Percentiles rank a stretch among this genome's conserved stretches.
These are phyloP conservation scores for Zymoseptoria passerinii DNA, from an alignment of 2,329 filamentous ascomycete species.

Conservation along the genomic window DNA sequence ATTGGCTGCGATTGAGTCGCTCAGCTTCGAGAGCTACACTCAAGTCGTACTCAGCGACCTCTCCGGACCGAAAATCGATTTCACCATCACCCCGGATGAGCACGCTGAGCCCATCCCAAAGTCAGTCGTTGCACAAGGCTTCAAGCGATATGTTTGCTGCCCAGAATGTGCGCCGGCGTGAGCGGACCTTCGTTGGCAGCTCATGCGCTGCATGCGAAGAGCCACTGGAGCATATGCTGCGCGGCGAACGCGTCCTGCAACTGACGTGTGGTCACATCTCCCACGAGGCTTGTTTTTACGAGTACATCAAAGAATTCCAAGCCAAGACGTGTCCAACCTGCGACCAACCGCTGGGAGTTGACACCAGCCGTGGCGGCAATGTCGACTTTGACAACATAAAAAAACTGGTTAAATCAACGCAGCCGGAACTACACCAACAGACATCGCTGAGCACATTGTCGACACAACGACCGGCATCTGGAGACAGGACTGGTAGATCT, in stretches of 20 bases:
- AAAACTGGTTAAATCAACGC: constrained; percentile 78
- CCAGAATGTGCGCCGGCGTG: constrained; percentile 50
- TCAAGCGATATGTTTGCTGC: constrained; percentile 26
- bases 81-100: background rate
- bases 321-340: constrained; percentile 91
- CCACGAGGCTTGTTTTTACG: constrained; percentile 97
- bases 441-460: constrained; percentile 31
- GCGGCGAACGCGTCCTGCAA: constrained; percentile 87
- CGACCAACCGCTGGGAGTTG: constrained; percentile 81
- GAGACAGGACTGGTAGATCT: background rate
- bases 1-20: background rate
- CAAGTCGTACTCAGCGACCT: background rate
- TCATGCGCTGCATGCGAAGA: constrained; percentile 97
- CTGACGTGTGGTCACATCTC: constrained; percentile 96
- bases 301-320: constrained; percentile 92
- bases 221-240: constrained; percentile 86
- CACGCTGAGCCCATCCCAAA: background rate
- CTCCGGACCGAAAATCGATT: background rate
- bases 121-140: background rate
- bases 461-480: background rate
- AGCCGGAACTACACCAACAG: constrained; percentile 27
- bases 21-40: background rate
- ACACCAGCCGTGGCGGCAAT: constrained; percentile 88
- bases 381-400: constrained; percentile 78
- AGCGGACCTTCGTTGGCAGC: constrained; percentile 89